These are phyloP conservation scores for Macaranga tanarius DNA, from an alignment of 441 rosid genomes.

Conservation along the genomic window DNA sequence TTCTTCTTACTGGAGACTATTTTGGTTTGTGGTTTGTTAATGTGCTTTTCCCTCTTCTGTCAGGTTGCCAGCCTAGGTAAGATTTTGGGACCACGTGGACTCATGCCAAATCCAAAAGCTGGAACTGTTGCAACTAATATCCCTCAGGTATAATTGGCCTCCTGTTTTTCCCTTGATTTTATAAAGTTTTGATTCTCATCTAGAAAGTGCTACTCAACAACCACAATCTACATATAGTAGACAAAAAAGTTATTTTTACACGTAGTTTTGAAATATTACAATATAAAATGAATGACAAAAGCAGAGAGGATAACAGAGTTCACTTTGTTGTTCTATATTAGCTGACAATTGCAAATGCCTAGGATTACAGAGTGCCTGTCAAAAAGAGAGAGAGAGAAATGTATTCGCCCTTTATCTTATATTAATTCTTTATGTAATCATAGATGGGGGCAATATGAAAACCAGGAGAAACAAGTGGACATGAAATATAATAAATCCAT, in stretches of 20 bases:
- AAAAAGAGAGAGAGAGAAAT: neutral
- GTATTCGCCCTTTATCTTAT: neutral
- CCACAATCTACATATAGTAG: neutral
- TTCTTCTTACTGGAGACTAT: neutral
- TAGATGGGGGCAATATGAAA: neutral
- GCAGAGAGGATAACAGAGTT: neutral
- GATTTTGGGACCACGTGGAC: slow-evolving; percentile 99
- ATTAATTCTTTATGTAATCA: neutral
- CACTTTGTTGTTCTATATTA: neutral
- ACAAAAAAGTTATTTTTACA: neutral
- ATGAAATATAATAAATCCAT: too few relatives aligned
- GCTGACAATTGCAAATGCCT: neutral
- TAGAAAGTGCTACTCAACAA: neutral
- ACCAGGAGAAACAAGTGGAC: neutral
- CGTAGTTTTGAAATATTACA: neutral
- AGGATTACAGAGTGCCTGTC: too few relatives aligned
- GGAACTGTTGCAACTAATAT: slow-evolving; percentile 89
- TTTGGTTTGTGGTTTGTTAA: neutral
- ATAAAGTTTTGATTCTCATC: neutral
- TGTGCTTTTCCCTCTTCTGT: slow-evolving; percentile 23
- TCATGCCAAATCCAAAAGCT: slow-evolving; percentile 99
- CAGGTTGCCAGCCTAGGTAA: slow-evolving; percentile 97
- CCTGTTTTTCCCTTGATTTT: neutral
- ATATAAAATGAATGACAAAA: neutral
- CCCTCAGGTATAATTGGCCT: slow-evolving; percentile 60